A percentile compares a stretch with the other conserved stretches of the same genome.
phyloP scores from a whole-genome alignment of 805 yeast genomes.

The Tetrapisispora nanseiensis region DNA sequence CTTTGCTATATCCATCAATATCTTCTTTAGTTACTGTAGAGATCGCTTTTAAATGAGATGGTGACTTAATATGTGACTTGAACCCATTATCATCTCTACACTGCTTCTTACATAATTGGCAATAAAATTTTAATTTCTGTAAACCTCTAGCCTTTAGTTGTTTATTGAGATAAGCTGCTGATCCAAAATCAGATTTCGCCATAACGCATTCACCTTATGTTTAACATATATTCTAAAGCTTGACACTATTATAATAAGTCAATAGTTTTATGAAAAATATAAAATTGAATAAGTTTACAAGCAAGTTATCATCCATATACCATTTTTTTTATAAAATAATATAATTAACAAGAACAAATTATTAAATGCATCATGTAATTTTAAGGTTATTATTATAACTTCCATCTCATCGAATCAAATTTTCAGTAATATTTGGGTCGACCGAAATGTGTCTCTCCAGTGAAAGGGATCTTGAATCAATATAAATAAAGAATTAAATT shows the following conservation, averaged over 20 bases:
- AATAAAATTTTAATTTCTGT: constrained; percentile 77
- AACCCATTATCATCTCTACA: constrained; percentile 95
- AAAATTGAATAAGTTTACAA: too few species aligned
- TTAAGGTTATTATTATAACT: too few species aligned
- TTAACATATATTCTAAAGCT: background rate
- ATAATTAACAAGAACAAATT: too few species aligned
- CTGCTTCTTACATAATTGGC: constrained; percentile 87
- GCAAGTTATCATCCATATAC: too few species aligned
- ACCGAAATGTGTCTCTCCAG: too few species aligned
- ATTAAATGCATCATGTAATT: too few species aligned
- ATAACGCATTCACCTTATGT: background rate
- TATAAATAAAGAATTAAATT: too few species aligned
- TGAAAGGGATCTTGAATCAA: too few species aligned
- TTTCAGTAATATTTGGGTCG: too few species aligned
- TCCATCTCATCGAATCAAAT: background rate
- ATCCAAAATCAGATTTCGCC: constrained; percentile 46
- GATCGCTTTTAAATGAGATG: constrained; percentile 58
- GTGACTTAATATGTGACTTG: constrained; percentile 79
- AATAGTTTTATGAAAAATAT: too few species aligned
- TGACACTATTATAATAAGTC: too few species aligned
- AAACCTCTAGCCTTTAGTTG: constrained; percentile 75
- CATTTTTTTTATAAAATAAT: too few species aligned
- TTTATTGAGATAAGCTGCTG: constrained; percentile 64
- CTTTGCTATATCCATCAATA: constrained; percentile 48
- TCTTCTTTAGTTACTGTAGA: constrained; percentile 38